These are phyloP conservation scores for Pulveroboletus sp. DNA, from an alignment of 768 basidiomycete species.

Conservation along the genomic window DNA sequence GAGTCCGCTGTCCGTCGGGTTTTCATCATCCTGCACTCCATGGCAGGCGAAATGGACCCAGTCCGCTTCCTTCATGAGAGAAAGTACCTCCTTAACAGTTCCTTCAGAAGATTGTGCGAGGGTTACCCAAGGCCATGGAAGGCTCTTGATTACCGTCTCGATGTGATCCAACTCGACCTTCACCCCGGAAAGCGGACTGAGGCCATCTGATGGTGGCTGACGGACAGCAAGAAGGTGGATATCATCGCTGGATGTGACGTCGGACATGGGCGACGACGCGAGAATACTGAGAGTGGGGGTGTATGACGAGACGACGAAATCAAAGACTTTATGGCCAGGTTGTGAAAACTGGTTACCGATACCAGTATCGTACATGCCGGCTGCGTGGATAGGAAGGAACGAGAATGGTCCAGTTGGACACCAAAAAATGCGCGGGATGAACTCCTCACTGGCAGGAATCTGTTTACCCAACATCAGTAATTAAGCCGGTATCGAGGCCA, in stretches of 20 bases:
- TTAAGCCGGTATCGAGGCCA: too few species aligned
- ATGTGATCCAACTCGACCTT: conserved; percentile 21
- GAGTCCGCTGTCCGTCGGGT: not conserved
- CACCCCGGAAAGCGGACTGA: not conserved
- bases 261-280: not conserved
- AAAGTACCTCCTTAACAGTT: too few species aligned
- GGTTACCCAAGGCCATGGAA: too few species aligned
- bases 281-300: too few species aligned
- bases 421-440: not conserved
- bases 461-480: too few species aligned
- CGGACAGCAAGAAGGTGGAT: conserved; percentile 8
- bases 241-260: not conserved
- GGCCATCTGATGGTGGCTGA: conserved; percentile 9
- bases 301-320: too few species aligned
- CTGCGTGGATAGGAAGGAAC: not conserved
- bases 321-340: not conserved
- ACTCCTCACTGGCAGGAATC: too few species aligned
- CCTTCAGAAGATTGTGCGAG: too few species aligned
- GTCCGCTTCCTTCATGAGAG: not conserved
- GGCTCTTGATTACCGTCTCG: not conserved
- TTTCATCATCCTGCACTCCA: not conserved
- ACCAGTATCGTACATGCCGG: not conserved
- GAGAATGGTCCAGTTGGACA: not conserved
- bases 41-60: not conserved
- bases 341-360: not conserved